Evolutionary conservation across 257 asterid species (phyloP).

Genomic region (Nicotiana knightiana): DNA sequence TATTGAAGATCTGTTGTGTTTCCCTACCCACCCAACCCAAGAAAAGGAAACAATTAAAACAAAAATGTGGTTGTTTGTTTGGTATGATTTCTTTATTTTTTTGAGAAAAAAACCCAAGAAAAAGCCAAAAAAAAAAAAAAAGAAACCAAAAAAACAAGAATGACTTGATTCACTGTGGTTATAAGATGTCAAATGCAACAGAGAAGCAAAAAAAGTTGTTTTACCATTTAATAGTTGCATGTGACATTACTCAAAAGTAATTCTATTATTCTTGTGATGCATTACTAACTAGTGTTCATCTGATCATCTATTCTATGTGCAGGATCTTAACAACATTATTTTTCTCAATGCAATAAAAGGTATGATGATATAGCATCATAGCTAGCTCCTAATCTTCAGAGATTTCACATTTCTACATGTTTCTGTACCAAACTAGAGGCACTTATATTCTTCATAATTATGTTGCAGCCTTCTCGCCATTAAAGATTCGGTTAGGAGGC

Average conservation of each 20-base stretch:
- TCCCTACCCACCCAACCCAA: neutral
- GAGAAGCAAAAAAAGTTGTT: neutral
- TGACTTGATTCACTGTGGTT: neutral
- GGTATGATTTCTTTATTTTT: neutral
- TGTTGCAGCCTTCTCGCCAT: conserved; percentile 69
- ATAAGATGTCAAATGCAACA: neutral
- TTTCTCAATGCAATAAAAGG: conserved; percentile 78
- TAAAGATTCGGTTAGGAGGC: conserved; percentile 87
- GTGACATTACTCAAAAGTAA: neutral
- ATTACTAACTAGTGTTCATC: neutral
- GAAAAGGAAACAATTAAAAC: neutral
- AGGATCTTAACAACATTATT: conserved; percentile 65
- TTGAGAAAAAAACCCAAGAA: neutral
- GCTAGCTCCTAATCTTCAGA: neutral
- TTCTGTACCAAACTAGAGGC: conserved; percentile 7
- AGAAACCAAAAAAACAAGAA: neutral
- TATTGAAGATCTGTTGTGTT: neutral
- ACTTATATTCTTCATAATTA: neutral
- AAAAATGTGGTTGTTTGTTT: neutral
- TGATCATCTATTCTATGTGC: conserved; percentile 24
- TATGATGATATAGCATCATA: conserved; percentile 4
- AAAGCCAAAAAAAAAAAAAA: neutral
- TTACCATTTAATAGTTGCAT: neutral
- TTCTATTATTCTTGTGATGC: neutral
- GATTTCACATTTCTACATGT: neutral